These are phyloP conservation scores for Fagus crenata DNA, from an alignment of 306 rosid genomes.

Conservation along the genomic window DNA sequence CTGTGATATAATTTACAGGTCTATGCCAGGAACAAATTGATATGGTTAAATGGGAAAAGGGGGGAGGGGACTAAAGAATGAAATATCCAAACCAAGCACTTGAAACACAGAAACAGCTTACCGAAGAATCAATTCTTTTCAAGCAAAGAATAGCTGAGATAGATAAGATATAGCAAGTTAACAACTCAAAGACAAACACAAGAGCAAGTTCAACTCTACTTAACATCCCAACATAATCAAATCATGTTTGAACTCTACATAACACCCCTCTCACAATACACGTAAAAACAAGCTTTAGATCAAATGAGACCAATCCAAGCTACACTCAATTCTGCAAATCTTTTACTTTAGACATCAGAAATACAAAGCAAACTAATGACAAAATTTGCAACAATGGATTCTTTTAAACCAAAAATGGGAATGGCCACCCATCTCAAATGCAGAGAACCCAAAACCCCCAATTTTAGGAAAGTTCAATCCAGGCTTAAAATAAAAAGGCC, in stretches of 20 bases:
- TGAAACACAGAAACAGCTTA: background rate
- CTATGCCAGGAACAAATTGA: too few species aligned
- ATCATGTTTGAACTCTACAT: conserved; percentile 19
- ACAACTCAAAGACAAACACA: conserved; percentile 1
- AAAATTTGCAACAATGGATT: conserved; percentile 39
- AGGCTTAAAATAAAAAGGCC: conserved; percentile 27
- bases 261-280: conserved; percentile 20
- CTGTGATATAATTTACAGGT: too few species aligned
- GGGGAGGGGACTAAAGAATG: too few species aligned
- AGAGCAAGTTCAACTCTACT: background rate
- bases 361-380: conserved; percentile 39
- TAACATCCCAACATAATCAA: conserved; percentile 1
- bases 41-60: too few species aligned
- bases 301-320: conserved; percentile 27
- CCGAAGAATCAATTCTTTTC: background rate
- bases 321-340: conserved; percentile 29
- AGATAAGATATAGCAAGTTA: background rate
- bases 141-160: background rate
- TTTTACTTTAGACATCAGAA: conserved; percentile 27
- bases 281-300: conserved; percentile 23
- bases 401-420: conserved; percentile 38
- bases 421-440: conserved; percentile 27
- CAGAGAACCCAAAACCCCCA: conserved; percentile 29
- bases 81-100: background rate
- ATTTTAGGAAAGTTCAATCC: conserved; percentile 31